Conservation (phyloP, 805 yeast species). For the Yarrowia sp. region DNA sequence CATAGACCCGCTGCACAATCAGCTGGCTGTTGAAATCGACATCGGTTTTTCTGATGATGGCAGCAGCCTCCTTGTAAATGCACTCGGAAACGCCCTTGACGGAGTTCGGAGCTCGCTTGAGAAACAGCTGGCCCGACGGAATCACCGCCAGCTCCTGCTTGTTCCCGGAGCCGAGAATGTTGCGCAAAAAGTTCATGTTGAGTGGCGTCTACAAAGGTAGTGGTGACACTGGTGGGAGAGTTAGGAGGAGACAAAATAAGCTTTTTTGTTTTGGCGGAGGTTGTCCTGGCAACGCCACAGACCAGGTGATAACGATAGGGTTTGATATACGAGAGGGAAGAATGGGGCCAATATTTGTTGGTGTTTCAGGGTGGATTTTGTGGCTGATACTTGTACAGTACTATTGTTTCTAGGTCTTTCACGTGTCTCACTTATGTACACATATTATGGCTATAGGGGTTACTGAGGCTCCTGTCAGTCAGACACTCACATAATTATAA, state of each 20-base stretch:
- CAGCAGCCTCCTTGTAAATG: constrained; percentile 75
- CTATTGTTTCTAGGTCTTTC: no score
- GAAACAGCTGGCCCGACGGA: constrained; percentile 79
- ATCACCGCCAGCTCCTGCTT: constrained; percentile 67
- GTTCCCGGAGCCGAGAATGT: constrained; percentile 42
- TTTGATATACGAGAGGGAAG: no score
- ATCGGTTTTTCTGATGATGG: constrained; percentile 71
- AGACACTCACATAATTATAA: no score
- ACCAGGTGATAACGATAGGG: no score
- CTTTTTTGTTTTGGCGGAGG: constrained; percentile 13
- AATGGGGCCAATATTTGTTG: no score
- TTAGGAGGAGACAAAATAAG: background rate
- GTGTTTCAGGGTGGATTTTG: no score
- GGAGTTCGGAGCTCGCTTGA: constrained; percentile 75
- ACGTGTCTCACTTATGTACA: no score
- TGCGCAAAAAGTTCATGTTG: constrained; percentile 47
- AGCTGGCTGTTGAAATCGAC: constrained; percentile 72
- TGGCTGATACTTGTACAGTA: no score
- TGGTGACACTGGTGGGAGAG: background rate
- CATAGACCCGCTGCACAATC: constrained; percentile 69
- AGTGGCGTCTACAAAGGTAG: constrained; percentile 13
- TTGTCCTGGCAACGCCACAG: constrained; percentile 3
- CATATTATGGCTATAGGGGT: no score
- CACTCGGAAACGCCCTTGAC: constrained; percentile 86
- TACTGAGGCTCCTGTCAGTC: no score